Evolutionary conservation across 2,329 filamentous ascomycete species (phyloP).

Genomic region (Colletotrichum cereale): DNA sequence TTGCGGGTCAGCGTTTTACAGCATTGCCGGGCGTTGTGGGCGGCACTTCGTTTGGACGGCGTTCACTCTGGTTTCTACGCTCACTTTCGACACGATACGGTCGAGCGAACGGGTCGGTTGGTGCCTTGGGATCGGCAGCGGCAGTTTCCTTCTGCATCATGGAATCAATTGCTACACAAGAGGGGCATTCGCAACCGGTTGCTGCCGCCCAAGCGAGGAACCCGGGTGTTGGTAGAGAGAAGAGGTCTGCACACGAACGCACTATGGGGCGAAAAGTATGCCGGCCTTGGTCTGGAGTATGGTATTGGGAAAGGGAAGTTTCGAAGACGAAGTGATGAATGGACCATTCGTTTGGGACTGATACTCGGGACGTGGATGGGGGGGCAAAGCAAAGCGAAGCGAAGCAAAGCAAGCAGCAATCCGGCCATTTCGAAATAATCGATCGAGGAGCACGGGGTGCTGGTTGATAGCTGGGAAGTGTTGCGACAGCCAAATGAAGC

Average conservation of each 20-base stretch:
- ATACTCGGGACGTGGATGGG: conserved; percentile 5
- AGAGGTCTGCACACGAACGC: not conserved
- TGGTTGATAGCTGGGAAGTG: conserved; percentile 6
- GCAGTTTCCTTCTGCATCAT: conserved; percentile 23
- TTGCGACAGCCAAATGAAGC: conserved; percentile 30
- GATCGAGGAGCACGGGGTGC: not conserved
- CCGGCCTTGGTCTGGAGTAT: conserved; percentile 29
- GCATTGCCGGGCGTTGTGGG: conserved; percentile 43
- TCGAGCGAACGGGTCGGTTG: conserved; percentile 28
- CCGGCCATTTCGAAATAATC: conserved; percentile 10
- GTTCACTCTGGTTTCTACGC: conserved; percentile 41
- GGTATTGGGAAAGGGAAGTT: conserved; percentile 17
- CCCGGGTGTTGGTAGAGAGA: conserved; percentile 8
- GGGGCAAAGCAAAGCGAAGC: not conserved
- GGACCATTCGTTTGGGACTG: conserved; percentile 25
- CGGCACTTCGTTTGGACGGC: conserved; percentile 41
- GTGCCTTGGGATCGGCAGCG: conserved; percentile 11
- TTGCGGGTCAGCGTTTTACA: conserved; percentile 41
- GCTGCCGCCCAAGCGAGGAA: conserved; percentile 23
- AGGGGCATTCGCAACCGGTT: conserved; percentile 30
- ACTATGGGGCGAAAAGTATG: conserved; percentile 11
- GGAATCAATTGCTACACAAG: conserved; percentile 22
- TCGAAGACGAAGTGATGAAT: conserved; percentile 37
- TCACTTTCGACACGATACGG: conserved; percentile 32
- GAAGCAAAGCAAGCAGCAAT: conserved; percentile 7